These are phyloP conservation scores for Williopsis jadinii DNA, from an alignment of 1,139 yeast genomes.

Conservation along the genomic window DNA sequence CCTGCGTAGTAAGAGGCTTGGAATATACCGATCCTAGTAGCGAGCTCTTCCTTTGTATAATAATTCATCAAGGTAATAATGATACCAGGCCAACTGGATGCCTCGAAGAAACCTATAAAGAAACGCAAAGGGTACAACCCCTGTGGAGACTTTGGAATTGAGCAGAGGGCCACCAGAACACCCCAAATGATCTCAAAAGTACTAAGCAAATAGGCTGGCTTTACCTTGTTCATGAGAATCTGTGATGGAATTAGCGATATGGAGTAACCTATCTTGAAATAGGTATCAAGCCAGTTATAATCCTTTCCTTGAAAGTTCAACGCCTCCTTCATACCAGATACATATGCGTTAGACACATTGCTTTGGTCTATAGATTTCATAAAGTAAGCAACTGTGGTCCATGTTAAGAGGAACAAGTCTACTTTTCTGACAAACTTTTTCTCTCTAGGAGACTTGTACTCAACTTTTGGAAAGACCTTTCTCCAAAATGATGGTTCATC, in stretches of 20 bases:
- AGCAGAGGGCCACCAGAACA: constrained; percentile 37
- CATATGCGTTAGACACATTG: constrained; percentile 49
- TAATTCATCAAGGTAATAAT: constrained; percentile 25
- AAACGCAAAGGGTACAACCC: constrained; percentile 26
- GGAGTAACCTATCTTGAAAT: constrained; percentile 47
- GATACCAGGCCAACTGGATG: constrained; percentile 26
- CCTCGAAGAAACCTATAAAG: constrained; percentile 29
- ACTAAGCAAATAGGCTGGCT: constrained; percentile 37
- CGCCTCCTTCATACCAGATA: constrained; percentile 55
- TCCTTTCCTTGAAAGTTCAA: constrained; percentile 58
- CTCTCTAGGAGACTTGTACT: constrained; percentile 7
- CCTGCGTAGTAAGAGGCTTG: constrained; percentile 29
- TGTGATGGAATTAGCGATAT: constrained; percentile 45
- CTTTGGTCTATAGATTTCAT: constrained; percentile 15
- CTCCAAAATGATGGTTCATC: constrained; percentile 6
- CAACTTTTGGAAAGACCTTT: constrained; percentile 8
- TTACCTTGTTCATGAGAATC: constrained; percentile 35
- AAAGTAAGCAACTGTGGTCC: constrained; percentile 26
- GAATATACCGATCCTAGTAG: constrained; percentile 25
- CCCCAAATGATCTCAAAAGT: constrained; percentile 31
- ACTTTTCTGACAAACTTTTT: constrained; percentile 7
- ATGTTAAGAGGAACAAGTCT: constrained; percentile 7
- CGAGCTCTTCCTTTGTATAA: constrained; percentile 26
- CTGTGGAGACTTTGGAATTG: constrained; percentile 39
- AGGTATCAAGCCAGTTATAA: constrained; percentile 44